Evolutionary conservation across 305 asterid species (phyloP), one percentile per base, ranked within the genome.

Genomic region (Fraxinus greggii): DNA sequence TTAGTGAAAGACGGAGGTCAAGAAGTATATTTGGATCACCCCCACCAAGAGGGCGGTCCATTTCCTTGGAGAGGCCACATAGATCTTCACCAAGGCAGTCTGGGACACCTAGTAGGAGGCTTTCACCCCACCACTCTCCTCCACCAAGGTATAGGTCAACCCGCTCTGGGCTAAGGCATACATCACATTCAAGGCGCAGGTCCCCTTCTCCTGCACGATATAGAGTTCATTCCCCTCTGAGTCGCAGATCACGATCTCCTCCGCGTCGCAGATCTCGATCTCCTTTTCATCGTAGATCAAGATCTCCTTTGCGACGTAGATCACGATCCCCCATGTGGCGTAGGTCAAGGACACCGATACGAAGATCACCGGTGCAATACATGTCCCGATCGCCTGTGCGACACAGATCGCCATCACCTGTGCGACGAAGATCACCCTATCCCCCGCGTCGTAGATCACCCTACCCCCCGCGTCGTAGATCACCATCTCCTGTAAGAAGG

Each of bases 171-270:
- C 87, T 79, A 80, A 88, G 94, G 82, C 88, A 92, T 13, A 65
- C 82, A 19, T 90, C 94, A 40, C 89, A 40, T 74, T 78, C 90
- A 56, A 86, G 89, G 4, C 90, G 79, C 79, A 86, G 90, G 84
- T 90, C 97, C 81, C 97, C 97, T 83, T 92, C 97, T 80, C 94
- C 94, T 61, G 74, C 45, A 17, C 90, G 91, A 76, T 86, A 84
- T 76, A 87, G 93, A 80, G 88, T 81, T 75, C 92, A 85, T 76
- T 90, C 94, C 79, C 92, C 98, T 21, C 75, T 86, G 80, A 89
- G 87, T 7, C 89, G 83, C 79, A 88, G 92, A 83, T 92, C 97
- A 7, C 86, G 95, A 26, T 90, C 97, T 79, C 94, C 93, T 1
- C 12, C 87, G 77, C 87, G 88, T 8, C 91, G 91, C 28, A 85